Evolutionary conservation across 768 basidiomycete species (phyloP).

Genomic region (Trametes maxima): DNA sequence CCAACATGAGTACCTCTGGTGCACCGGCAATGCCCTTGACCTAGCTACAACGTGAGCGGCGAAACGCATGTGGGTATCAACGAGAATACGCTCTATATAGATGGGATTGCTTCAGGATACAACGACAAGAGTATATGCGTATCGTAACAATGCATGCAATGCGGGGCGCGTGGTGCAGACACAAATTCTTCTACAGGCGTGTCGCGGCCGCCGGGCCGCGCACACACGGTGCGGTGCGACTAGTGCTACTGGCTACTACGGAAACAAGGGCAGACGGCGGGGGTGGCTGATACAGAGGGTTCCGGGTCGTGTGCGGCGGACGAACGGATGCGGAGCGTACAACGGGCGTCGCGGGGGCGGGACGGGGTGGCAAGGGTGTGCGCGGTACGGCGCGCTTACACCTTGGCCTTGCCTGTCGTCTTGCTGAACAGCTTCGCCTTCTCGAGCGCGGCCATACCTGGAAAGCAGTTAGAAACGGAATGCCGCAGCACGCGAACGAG

Average conservation of each 20-base stretch:
- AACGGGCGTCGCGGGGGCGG: background rate
- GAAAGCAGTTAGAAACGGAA: background rate
- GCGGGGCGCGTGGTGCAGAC: background rate
- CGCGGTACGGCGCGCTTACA: constrained; percentile 34
- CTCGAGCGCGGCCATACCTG: constrained; percentile 84
- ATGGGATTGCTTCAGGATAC: constrained; percentile 18
- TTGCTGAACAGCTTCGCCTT: constrained; percentile 95
- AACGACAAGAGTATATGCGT: background rate
- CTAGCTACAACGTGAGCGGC: too few species aligned
- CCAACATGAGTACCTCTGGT: background rate
- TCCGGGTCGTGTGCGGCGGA: background rate
- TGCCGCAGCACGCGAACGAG: background rate
- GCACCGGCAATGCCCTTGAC: background rate
- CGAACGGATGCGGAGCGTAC: constrained; percentile 6
- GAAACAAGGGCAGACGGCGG: constrained; percentile 13
- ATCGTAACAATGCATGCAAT: constrained; percentile 8
- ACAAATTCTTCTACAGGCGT: constrained; percentile 7
- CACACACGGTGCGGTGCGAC: constrained; percentile 8
- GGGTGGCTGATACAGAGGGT: constrained; percentile 11
- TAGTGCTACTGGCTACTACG: constrained; percentile 22
- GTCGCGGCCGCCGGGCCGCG: constrained; percentile 1
- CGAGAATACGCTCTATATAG: constrained; percentile 8
- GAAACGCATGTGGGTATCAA: background rate
- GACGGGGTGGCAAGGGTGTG: background rate
- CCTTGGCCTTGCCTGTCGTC: constrained; percentile 69